These are phyloP conservation scores for Cladosporium austrohemisphaericum DNA, from an alignment of 2,329 filamentous ascomycete species.

Conservation along the genomic window DNA sequence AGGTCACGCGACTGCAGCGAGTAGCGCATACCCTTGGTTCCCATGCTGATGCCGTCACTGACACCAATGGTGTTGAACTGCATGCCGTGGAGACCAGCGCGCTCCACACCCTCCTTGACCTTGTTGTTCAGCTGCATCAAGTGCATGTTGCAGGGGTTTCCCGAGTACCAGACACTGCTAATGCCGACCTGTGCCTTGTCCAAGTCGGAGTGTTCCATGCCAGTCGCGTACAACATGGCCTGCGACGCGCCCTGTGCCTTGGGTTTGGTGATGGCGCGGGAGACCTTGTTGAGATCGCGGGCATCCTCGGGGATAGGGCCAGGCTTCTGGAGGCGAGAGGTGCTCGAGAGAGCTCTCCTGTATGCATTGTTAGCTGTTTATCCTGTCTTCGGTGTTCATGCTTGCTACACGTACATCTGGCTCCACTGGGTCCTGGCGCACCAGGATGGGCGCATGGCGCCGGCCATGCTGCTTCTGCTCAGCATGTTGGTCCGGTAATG, in stretches of 20 bases:
- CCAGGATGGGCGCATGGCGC: constrained; percentile 22
- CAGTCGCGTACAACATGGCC: constrained; percentile 97
- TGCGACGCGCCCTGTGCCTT: constrained; percentile 98
- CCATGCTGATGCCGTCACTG: constrained; percentile 97
- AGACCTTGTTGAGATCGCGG: constrained; percentile 72
- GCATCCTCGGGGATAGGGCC: constrained; percentile 24
- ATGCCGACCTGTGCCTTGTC: constrained; percentile 97
- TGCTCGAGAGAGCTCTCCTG: constrained; percentile 22
- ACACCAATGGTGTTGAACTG: constrained; percentile 99
- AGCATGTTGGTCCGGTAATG: constrained; percentile 12
- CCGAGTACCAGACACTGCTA: constrained; percentile 95
- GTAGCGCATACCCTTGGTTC: constrained; percentile 94
- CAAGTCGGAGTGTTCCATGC: constrained; percentile 80
- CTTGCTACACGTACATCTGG: constrained; percentile 17
- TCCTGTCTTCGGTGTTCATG: no score
- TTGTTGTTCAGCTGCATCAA: constrained; percentile 81
- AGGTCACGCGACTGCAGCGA: constrained; percentile 79
- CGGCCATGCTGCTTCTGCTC: constrained; percentile 14
- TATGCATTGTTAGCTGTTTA: constrained; percentile 5
- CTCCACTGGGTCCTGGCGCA: constrained; percentile 24
- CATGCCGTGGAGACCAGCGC: constrained; percentile 79
- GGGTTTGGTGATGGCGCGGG: constrained; percentile 82
- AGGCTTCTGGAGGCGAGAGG: constrained; percentile 21
- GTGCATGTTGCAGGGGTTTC: constrained; percentile 99
- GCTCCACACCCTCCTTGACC: constrained; percentile 67